phyloP scores from a whole-genome alignment of 78 protist species.

The Tieghemostelium lacteum region DNA sequence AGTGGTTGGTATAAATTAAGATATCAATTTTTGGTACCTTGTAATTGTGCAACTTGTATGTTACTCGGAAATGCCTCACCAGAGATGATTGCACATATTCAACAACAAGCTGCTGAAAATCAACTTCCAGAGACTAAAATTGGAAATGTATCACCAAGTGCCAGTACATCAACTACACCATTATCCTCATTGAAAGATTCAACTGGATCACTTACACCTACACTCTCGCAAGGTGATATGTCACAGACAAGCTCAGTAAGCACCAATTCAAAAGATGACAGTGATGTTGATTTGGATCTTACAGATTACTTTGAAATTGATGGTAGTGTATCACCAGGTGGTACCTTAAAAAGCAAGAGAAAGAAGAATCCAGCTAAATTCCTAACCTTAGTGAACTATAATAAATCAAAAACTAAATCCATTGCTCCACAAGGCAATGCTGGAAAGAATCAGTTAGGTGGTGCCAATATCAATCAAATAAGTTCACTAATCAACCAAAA shows the following conservation, averaged over 20 bases:
- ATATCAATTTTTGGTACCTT: slow-evolving; percentile 60
- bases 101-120: neutral
- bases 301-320: slow-evolving; percentile 54
- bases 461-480: too few species aligned
- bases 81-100: too few species aligned
- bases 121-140: neutral
- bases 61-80: too few species aligned
- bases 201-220: neutral
- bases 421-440: neutral
- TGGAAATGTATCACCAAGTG: neutral
- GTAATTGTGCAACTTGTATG: slow-evolving; percentile 49
- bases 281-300: slow-evolving; percentile 7
- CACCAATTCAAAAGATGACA: neutral
- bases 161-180: slow-evolving; percentile 17
- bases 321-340: slow-evolving; percentile 69
- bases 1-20: slow-evolving; percentile 71
- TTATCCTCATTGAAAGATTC: neutral
- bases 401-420: slow-evolving; percentile 8
- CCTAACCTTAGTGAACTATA: slow-evolving; percentile 48
- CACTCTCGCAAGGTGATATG: neutral
- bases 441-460: too few species aligned
- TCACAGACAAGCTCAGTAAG: neutral
- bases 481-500: neutral
- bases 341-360: slow-evolving; percentile 54
- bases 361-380: slow-evolving; percentile 40